Evolutionary conservation across 352 stramenopile species (phyloP).

Genomic region (Albugo laibachii): DNA sequence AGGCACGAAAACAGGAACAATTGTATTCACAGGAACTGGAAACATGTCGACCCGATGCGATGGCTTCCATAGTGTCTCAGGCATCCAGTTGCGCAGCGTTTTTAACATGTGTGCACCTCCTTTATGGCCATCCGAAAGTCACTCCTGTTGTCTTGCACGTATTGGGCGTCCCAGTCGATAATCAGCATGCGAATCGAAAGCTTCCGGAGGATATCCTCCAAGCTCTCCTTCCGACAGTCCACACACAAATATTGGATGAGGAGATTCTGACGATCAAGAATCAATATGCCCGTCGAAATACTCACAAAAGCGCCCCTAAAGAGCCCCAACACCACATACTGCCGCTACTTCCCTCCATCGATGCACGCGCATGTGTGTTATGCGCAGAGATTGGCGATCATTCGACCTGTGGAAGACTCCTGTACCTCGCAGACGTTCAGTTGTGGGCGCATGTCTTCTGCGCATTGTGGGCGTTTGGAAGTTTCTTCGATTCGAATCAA

Average conservation of each 20-base stretch:
- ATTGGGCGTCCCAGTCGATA: conserved; percentile 8
- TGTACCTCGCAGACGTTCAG: conserved; percentile 53
- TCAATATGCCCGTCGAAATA: conserved; percentile 39
- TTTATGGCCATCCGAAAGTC: conserved; percentile 53
- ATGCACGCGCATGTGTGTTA: conserved; percentile 55
- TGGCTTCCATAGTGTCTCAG: conserved; percentile 55
- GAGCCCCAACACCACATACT: neutral
- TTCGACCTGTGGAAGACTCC: conserved; percentile 39
- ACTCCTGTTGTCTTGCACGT: conserved; percentile 53
- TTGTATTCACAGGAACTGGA: conserved; percentile 63
- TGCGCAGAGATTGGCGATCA: conserved; percentile 73
- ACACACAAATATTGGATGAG: conserved; percentile 28
- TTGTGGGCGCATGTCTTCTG: conserved; percentile 87
- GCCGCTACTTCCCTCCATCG: conserved; percentile 11
- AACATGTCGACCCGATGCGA: conserved; percentile 33
- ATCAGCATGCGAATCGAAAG: conserved; percentile 11
- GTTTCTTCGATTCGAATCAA: conserved; percentile 70
- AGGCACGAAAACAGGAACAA: conserved; percentile 38
- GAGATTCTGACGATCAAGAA: conserved; percentile 55
- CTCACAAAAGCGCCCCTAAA: neutral
- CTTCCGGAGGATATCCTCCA: conserved; percentile 19
- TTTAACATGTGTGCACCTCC: conserved; percentile 49
- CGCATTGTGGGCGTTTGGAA: conserved; percentile 84
- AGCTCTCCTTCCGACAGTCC: conserved; percentile 4
- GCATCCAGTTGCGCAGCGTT: conserved; percentile 58